phyloP scores from a whole-genome alignment of 306 rosid species.

The Spatholobus suberectus region DNA sequence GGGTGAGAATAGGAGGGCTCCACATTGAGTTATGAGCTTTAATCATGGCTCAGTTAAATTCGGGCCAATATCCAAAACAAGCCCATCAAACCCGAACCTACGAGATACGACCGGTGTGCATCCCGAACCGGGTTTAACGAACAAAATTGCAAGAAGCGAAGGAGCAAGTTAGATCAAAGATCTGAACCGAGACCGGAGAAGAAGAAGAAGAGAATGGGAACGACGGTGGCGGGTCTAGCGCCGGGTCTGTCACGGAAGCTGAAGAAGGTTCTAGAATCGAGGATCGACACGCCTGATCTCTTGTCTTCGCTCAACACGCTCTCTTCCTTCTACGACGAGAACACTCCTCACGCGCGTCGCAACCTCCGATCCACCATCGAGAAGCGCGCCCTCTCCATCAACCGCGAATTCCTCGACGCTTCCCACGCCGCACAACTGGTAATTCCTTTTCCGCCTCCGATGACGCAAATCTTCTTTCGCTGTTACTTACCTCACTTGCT shows the following conservation, averaged over 20 bases:
- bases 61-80: background rate
- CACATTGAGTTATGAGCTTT: no score
- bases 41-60: background rate
- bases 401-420: slow-evolving; percentile 76
- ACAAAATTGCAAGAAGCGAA: slow-evolving; percentile 4
- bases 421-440: slow-evolving; percentile 72
- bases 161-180: slow-evolving; percentile 39
- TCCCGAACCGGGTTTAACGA: slow-evolving; percentile 34
- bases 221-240: slow-evolving; percentile 72
- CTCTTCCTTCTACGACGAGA: slow-evolving; percentile 83
- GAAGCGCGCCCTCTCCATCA: slow-evolving; percentile 84
- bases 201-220: slow-evolving; percentile 57
- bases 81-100: background rate
- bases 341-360: slow-evolving; percentile 90
- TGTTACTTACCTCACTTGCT: slow-evolving; percentile 25
- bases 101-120: background rate
- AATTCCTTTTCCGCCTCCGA: background rate
- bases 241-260: slow-evolving; percentile 96
- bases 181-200: slow-evolving; percentile 41
- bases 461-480: background rate
- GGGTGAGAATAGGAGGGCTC: no score
- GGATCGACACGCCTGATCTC: slow-evolving; percentile 85
- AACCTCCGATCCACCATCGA: slow-evolving; percentile 92
- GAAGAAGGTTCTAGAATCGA: slow-evolving; percentile 90
- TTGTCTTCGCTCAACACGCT: slow-evolving; percentile 82